Evolutionary conservation across 148 eudicot genomes (phyloP), one percentile per base, ranked within the genome.

Genomic region (Rheum nobile): DNA sequence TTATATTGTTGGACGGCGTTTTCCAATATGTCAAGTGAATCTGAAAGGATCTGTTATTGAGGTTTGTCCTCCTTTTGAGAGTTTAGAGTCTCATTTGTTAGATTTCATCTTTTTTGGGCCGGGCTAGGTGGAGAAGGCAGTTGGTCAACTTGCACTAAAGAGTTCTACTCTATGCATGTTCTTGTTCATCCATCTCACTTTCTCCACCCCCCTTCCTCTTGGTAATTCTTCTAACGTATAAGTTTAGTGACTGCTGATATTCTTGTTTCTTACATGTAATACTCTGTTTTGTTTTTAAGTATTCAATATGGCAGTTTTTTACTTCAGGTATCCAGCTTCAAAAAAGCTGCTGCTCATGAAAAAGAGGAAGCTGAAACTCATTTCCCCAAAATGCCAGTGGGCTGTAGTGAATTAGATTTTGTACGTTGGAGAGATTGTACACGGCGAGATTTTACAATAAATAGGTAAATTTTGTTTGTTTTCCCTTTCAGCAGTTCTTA

Each of bases 311-410:
- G 7, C 10, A 48, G 31, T 46, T 29, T 34, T 44, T 4, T 6
- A 22, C 19, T 83, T 55, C 88, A 95, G 98, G 98, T 95, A 44
- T 86, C 96, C 42, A 95, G 97, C 79, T 95, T 95, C 81, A 83
- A 85, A 63, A 91, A 96, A 72, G 82, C 54, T 72, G 86, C 84
- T 67, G 47, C 59, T 72, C 42, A 61, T 69, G 77, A 77, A 54
- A 37, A 74, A 65, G 81, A 72, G 63, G 85, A 78, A 80, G 77
- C 80, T 76, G 59, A 77, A 28, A 24, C 29, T 68, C 52, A 37
- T 26, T 7, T 71, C 59, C 72, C 82, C 39, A 70, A 79, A 55
- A 76, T 80, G 61, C 89, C 90, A n/a, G 52, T 38, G 75, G 84
- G 85, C 41, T 90, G 82, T 83, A 85, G 83, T 80, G 69, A 72